Base-by-base conservation (phyloP, 306 rosid species). In the Luffa acutangula region DNA sequence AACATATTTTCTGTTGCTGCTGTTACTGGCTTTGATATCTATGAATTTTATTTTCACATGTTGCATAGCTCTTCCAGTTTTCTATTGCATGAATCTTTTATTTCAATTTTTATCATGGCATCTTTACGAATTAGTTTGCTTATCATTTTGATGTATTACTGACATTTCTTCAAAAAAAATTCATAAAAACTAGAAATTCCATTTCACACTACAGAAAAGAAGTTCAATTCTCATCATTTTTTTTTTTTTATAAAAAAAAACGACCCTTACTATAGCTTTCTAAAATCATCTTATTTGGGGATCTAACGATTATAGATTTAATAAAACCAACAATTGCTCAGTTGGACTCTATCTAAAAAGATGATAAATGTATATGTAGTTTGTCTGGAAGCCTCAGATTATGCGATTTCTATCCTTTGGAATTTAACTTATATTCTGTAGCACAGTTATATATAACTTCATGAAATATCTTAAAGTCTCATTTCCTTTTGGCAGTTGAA, bases 401-500 rank as follows among this genome's bases (percentile, higher is more conserved):
- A 41, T 2, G 5, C 21, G 2, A 1, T 71, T 56, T 9, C 39
- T 76, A 37, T 76, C 53, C 10, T 25, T 69, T 36, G 60, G 42
- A 70, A 34, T 81, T 85, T 21, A 53, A n/a, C 33, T 3, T 82
- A 4, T 8, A 51, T 2, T 33, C 14, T 1, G 11, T 74, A 31
- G 31, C 39, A 83, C 21, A 33, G 25, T 14, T 4, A 4, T 45
- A 21, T 20, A 42, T 9, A 66, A 46, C 43, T 49, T 6, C 12
- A 73, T 73, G 57, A 13, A 78, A 15, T 65, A 18, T 31, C 66
- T 57, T 33, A 64, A 60, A 39, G 31, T 51, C 37, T 51, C 31
- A 7, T 74, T 4, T 74, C 10, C 73, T 80, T 60, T 41, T 90
- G 82, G 75, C 90, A 96, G 99, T 83, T 84, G 99, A 93, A 86